phyloP scores from a whole-genome alignment of 352 stramenopile species.

The Phytopythium montanum region DNA sequence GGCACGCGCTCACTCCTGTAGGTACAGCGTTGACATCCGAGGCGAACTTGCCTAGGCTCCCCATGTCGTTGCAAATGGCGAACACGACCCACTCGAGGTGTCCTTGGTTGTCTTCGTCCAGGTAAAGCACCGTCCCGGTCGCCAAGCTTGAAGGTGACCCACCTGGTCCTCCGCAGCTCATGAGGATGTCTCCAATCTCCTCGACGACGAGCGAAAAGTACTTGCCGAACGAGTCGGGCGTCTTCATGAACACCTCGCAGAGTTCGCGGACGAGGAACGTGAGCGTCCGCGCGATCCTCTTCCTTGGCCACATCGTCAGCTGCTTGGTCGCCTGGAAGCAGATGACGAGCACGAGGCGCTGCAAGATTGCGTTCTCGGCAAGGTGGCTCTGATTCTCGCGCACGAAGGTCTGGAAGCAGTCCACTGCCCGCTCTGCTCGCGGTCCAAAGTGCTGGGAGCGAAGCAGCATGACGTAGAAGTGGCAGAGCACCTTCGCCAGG shows the following conservation, averaged over 20 bases:
- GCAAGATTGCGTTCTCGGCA: constrained; percentile 32
- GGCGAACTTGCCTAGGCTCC: constrained; percentile 66
- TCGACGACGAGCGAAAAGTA: constrained; percentile 76
- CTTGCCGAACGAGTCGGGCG: constrained; percentile 65
- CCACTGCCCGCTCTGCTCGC: constrained; percentile 42
- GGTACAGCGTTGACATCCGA: constrained; percentile 62
- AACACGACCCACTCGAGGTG: constrained; percentile 80
- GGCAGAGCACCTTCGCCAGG: constrained; percentile 48
- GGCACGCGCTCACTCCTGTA: constrained; percentile 46
- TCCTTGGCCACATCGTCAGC: constrained; percentile 25
- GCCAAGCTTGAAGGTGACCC: not conserved
- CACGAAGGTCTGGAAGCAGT: constrained; percentile 70
- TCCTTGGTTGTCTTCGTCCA: constrained; percentile 54
- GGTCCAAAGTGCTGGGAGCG: constrained; percentile 31
- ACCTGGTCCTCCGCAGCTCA: constrained; percentile 11
- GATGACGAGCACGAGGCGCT: constrained; percentile 69
- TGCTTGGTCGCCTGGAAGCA: constrained; percentile 63
- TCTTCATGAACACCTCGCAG: constrained; percentile 66
- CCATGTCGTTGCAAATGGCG: constrained; percentile 71
- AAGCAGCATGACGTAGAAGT: constrained; percentile 62
- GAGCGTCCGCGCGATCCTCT: constrained; percentile 28
- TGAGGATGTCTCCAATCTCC: constrained; percentile 68
- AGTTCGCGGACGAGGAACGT: constrained; percentile 53
- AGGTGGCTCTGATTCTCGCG: constrained; percentile 38
- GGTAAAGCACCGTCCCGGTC: constrained; percentile 7